Percentiles rank a stretch among this genome's conserved stretches.
These are phyloP conservation scores for Paraconiothyrium brasiliense DNA, from an alignment of 2,329 filamentous ascomycete species.

Conservation along the genomic window DNA sequence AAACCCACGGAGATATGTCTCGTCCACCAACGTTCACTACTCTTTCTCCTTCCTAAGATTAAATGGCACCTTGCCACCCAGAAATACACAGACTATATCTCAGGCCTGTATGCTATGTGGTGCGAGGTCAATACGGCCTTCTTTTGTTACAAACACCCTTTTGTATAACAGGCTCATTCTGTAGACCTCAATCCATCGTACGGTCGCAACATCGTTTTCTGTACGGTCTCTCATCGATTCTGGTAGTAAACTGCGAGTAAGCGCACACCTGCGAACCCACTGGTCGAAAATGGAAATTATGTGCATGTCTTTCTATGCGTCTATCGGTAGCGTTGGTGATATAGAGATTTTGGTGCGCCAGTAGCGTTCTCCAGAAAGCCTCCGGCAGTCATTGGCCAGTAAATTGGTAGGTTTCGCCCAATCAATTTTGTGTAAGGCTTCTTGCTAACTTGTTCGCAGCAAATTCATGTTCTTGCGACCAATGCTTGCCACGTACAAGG, in stretches of 20 bases:
- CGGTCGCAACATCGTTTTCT: neutral
- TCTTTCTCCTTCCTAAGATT: constrained; percentile 3
- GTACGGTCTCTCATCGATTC: constrained; percentile 6
- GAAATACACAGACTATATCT: constrained; percentile 5
- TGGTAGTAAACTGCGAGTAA: constrained; percentile 8
- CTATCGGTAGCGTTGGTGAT: constrained; percentile 11
- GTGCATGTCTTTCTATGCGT: constrained; percentile 2
- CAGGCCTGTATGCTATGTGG: constrained; percentile 6
- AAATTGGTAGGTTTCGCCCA: constrained; percentile 2
- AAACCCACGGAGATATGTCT: too few relatives aligned
- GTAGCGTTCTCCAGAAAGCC: constrained; percentile 15
- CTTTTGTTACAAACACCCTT: constrained; percentile 8
- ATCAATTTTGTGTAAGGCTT: neutral
- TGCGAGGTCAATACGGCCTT: constrained; percentile 3
- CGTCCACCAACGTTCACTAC: too few relatives aligned
- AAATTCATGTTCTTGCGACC: neutral
- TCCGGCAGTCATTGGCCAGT: constrained; percentile 12
- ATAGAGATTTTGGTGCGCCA: constrained; percentile 8
- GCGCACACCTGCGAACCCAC: constrained; percentile 5
- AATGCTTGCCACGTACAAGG: constrained; percentile 8
- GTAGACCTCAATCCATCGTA: constrained; percentile 4
- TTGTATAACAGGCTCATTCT: constrained; percentile 5
- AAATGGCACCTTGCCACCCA: constrained; percentile 10
- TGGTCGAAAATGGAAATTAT: constrained; percentile 4
- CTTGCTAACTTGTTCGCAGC: neutral